These are phyloP conservation scores for Pythium rhizo-oryzae DNA, from an alignment of 352 stramenopile genomes.

Conservation along the genomic window DNA sequence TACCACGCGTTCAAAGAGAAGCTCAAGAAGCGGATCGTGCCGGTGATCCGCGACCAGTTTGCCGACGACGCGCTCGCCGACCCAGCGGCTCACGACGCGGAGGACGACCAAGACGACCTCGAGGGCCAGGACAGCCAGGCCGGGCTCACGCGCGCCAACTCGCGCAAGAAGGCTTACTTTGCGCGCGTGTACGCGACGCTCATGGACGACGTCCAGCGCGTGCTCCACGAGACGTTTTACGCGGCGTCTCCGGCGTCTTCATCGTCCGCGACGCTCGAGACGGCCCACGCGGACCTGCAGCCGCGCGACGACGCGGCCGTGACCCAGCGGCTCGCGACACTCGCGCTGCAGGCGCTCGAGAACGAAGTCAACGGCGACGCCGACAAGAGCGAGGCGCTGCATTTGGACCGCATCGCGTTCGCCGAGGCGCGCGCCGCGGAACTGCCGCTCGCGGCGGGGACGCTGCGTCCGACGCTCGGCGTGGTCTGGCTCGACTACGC, in stretches of 20 bases:
- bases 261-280: conserved; percentile 37
- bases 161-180: conserved; percentile 62
- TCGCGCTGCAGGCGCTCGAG: conserved; percentile 61
- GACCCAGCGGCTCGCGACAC: conserved; percentile 32
- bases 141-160: conserved; percentile 4
- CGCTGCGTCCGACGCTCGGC: conserved; percentile 24
- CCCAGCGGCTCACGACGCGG: background rate
- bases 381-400: conserved; percentile 63
- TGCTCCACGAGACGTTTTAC: conserved; percentile 68
- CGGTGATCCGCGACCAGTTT: conserved; percentile 65
- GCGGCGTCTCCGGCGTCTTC: conserved; percentile 13
- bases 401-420: conserved; percentile 69
- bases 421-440: conserved; percentile 39
- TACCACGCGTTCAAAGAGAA: conserved; percentile 86
- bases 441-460: conserved; percentile 8
- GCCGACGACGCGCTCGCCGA: conserved; percentile 7
- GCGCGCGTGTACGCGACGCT: conserved; percentile 65
- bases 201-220: conserved; percentile 77
- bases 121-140: no score
- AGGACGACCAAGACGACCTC: background rate
- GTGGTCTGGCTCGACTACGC: conserved; percentile 70
- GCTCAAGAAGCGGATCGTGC: conserved; percentile 82
- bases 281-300: conserved; percentile 19
- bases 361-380: conserved; percentile 70
- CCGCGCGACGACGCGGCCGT: conserved; percentile 33